These are phyloP conservation scores for Xylaria sp. DNA, from an alignment of 2,329 filamentous ascomycete species.

Conservation along the genomic window DNA sequence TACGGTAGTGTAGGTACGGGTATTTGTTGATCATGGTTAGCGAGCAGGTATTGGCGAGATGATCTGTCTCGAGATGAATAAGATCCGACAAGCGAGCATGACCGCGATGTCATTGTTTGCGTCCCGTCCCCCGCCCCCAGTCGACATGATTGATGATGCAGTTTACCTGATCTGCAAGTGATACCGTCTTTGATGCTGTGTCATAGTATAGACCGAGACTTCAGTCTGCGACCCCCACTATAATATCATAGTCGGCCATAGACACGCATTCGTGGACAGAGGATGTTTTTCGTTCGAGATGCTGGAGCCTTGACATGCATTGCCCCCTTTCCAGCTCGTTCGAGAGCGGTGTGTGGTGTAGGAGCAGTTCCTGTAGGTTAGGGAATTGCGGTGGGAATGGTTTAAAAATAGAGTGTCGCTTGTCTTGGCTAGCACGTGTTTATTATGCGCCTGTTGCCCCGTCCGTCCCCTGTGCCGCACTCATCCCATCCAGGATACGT, in stretches of 20 bases:
- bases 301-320: constrained; percentile 17
- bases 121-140: not conserved
- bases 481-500: not conserved
- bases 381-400: constrained; percentile 19
- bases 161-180: not conserved
- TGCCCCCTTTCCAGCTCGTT: constrained; percentile 1
- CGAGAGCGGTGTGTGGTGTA: constrained; percentile 20
- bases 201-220: not conserved
- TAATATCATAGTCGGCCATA: not conserved
- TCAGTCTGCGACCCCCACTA: not conserved
- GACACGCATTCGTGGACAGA: constrained; percentile 14
- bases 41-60: constrained; percentile 4
- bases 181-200: not conserved
- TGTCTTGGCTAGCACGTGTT: constrained; percentile 32
- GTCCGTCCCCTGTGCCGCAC: constrained; percentile 10
- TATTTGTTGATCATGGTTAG: constrained; percentile 8
- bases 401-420: constrained; percentile 36
- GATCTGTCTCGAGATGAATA: not conserved
- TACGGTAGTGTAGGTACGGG: not conserved
- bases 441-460: constrained; percentile 13
- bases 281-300: constrained; percentile 8
- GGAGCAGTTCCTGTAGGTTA: not conserved
- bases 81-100: constrained; percentile 15
- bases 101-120: not conserved
- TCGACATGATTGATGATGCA: not conserved